Base-by-base conservation (phyloP, 257 asterid species). In the Solanum sejunctum region DNA sequence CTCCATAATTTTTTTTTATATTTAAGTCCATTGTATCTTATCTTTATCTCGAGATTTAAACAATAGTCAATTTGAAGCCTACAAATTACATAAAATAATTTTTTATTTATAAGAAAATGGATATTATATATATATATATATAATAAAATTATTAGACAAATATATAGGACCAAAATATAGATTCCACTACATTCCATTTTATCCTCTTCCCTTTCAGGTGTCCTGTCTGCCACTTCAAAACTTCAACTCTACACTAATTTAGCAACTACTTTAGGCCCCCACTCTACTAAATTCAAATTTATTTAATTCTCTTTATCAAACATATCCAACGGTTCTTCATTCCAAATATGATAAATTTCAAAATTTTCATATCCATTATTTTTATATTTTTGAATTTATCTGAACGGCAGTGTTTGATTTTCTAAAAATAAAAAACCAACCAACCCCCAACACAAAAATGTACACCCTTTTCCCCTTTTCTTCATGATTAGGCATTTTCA, bases 251-350 rank as follows among this genome's bases (percentile, higher is more conserved):
- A 82, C 10, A 63, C 52, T 67, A 73, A 26, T 21, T n/a, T 52
- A 82, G 71, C 60, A 81, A 52, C 55, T 15, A 81, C 43, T 41
- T 84, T 23, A 52, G 55, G 55, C 81, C 67, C 56, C 60, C 57
- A 61, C 39, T 64, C 72, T 20, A 87, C 72, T 20, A 87, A 87
- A 73, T 88, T 93, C 86, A 89, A 87, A 78, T 78, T 26, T 52
- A 88, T n/a, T 56, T 47, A 57, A n/a, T 55, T 84, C 54, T 56
- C 81, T 80, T 64, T n/a, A 85, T 86, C 88, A 85, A 90, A 88
- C 88, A 84, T 90, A 90, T 89, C 90, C 87, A 88, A 88, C 92
- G 95, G 95, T 86, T 91, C 41, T 78, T 52, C 23, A 77, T 51
- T 86, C 63, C 82, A 66, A 70, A 77, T 66, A 39, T 56, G 16